phyloP scores from a whole-genome alignment of 768 basidiomycete species.

The Boletus pseudo-olivaceus region DNA sequence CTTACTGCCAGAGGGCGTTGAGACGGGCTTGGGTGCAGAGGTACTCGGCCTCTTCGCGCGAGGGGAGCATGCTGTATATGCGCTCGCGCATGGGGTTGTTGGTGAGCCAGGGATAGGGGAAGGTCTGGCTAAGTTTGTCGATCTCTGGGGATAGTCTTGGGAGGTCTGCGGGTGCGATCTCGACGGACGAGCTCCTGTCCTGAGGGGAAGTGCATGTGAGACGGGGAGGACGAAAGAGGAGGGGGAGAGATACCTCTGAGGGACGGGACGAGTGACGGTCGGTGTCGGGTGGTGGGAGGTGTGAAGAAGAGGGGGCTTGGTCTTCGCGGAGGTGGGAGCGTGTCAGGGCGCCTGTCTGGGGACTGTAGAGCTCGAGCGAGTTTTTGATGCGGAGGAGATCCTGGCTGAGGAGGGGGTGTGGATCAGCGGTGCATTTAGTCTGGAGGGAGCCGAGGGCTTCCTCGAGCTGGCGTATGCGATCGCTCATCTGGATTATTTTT shows the following conservation, averaged over 20 bases:
- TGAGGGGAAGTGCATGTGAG: constrained; percentile 5
- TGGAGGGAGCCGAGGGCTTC: constrained; percentile 52
- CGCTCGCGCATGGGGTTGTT: constrained; percentile 61
- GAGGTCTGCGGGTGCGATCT: constrained; percentile 16
- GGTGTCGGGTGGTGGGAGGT: not conserved
- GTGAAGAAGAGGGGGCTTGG: constrained; percentile 14
- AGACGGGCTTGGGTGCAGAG: constrained; percentile 62
- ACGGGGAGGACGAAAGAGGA: not conserved
- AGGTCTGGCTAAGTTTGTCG: constrained; percentile 56
- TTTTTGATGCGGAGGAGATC: constrained; percentile 63
- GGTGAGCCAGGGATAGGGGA: constrained; percentile 67
- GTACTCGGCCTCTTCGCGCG: constrained; percentile 52
- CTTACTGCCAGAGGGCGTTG: constrained; percentile 74
- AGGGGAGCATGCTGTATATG: constrained; percentile 61
- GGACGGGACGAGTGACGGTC: constrained; percentile 15
- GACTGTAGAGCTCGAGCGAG: constrained; percentile 58
- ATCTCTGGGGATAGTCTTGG: constrained; percentile 31
- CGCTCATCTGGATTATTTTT: constrained; percentile 57
- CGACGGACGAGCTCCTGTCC: constrained; percentile 26
- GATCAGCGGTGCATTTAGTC: constrained; percentile 35
- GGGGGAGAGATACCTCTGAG: constrained; percentile 21
- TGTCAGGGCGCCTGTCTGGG: constrained; percentile 19
- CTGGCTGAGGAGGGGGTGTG: constrained; percentile 55
- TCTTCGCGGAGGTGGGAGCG: constrained; percentile 3
- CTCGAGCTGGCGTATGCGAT: constrained; percentile 63